These are phyloP conservation scores for Panellus pusillus DNA, from an alignment of 768 basidiomycete genomes.

Conservation along the genomic window DNA sequence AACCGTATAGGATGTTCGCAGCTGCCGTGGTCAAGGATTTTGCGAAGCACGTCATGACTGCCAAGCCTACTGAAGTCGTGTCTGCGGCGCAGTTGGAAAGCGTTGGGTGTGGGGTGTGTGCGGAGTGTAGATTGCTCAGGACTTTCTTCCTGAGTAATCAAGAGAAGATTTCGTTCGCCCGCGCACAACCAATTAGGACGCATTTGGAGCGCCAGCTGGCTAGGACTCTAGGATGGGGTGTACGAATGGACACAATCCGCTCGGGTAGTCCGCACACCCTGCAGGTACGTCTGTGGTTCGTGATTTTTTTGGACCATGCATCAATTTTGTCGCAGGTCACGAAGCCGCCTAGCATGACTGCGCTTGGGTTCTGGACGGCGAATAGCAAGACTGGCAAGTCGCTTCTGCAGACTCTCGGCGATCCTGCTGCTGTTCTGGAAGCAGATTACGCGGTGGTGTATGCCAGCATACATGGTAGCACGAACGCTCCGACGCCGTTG, in stretches of 20 bases:
- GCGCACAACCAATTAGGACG: slow-evolving; percentile 2
- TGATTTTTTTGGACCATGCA: no score
- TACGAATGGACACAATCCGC: slow-evolving; percentile 4
- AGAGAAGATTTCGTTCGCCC: neutral
- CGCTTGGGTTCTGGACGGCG: slow-evolving; percentile 12
- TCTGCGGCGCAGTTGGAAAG: slow-evolving; percentile 2
- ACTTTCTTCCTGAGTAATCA: slow-evolving; percentile 14
- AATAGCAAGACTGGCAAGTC: slow-evolving; percentile 10
- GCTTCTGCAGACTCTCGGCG: slow-evolving; percentile 12
- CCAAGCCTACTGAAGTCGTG: slow-evolving; percentile 12
- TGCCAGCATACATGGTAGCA: slow-evolving; percentile 5
- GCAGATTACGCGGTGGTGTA: slow-evolving; percentile 1
- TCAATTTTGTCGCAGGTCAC: slow-evolving; percentile 8
- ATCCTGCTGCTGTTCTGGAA: slow-evolving; percentile 9
- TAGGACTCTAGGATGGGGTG: slow-evolving; percentile 7
- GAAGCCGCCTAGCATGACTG: slow-evolving; percentile 21
- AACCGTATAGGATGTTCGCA: slow-evolving; percentile 16
- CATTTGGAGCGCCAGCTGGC: slow-evolving; percentile 18
- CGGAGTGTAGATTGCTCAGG: slow-evolving; percentile 4
- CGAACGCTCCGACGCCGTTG: neutral
- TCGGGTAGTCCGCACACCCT: slow-evolving; percentile 16
- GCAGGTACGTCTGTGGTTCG: neutral
- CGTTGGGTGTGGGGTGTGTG: slow-evolving; percentile 11
- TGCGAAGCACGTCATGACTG: slow-evolving; percentile 12
- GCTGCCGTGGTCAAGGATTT: slow-evolving; percentile 17